Conservation (phyloP, 495 filamentous ascomycete genomes). For the Xylaria curta region DNA sequence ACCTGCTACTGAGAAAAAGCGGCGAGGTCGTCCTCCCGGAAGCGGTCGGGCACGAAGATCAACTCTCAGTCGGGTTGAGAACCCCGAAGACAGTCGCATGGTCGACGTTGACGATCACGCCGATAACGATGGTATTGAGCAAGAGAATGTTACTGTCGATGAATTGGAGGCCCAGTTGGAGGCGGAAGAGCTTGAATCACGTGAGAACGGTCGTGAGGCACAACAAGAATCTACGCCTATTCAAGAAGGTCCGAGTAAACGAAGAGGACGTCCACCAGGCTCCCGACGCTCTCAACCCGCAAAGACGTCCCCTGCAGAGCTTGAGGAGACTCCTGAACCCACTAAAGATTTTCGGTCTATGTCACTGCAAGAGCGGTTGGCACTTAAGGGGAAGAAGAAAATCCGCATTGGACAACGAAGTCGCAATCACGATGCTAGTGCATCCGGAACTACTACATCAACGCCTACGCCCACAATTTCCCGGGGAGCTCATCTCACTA, state of each 20-base stretch:
- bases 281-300: constrained; percentile 19
- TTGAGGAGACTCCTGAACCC: constrained; percentile 17
- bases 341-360: constrained; percentile 38
- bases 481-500: constrained; percentile 14
- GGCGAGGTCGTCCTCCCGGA: constrained; percentile 36
- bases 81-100: constrained; percentile 25
- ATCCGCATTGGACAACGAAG: constrained; percentile 48
- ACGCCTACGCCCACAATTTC: constrained; percentile 19
- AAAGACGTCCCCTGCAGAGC: constrained; percentile 4
- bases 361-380: constrained; percentile 56
- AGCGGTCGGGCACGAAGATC: constrained; percentile 34
- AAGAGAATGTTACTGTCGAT: constrained; percentile 31
- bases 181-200: constrained; percentile 29
- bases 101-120: constrained; percentile 21
- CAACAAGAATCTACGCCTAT: constrained; percentile 15
- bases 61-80: constrained; percentile 27
- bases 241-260: background rate
- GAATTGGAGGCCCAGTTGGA: constrained; percentile 38
- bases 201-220: constrained; percentile 19
- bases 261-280: constrained; percentile 22
- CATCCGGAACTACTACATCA: constrained; percentile 27
- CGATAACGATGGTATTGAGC: constrained; percentile 21
- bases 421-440: constrained; percentile 25
- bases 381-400: constrained; percentile 51
- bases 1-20: constrained; percentile 31